phyloP scores from a whole-genome alignment of 78 protist species.

The Salpingoeca rosetta region DNA sequence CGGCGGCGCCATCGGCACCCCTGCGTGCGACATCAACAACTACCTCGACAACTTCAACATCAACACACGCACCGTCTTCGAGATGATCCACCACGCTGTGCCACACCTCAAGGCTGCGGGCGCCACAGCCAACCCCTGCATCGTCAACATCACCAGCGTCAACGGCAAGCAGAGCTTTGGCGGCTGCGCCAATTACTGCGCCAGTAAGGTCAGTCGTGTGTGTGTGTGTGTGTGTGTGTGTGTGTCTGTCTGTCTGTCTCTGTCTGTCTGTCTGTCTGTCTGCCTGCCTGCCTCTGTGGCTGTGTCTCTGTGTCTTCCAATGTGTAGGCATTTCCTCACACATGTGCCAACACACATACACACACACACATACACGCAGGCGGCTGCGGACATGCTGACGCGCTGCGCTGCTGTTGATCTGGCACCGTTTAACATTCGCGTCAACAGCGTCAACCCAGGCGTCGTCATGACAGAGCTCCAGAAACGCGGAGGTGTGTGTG shows the following conservation, averaged over 20 bases:
- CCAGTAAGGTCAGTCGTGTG: too few species aligned
- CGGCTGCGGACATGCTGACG: slow-evolving; percentile 22
- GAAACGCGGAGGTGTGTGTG: slow-evolving; percentile 14
- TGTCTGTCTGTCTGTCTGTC: too few species aligned
- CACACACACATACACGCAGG: too few species aligned
- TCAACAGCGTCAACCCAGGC: slow-evolving; percentile 38
- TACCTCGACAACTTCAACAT: slow-evolving; percentile 6
- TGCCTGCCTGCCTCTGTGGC: too few species aligned
- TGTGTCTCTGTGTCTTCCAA: neutral
- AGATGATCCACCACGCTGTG: neutral
- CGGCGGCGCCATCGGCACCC: slow-evolving; percentile 15
- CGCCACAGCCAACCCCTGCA: neutral
- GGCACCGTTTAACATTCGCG: slow-evolving; percentile 20
- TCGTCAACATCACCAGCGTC: slow-evolving; percentile 23
- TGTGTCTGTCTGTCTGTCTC: too few species aligned
- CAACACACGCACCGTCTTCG: slow-evolving; percentile 18
- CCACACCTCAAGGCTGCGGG: neutral
- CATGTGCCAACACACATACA: too few species aligned
- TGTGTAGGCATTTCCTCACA: neutral
- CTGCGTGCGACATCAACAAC: neutral
- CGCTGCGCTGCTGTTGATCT: slow-evolving; percentile 19
- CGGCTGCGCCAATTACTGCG: neutral
- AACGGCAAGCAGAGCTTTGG: slow-evolving; percentile 11
- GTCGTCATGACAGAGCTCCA: slow-evolving; percentile 21
- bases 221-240: too few species aligned